phyloP scores from a whole-genome alignment of 2,329 filamentous ascomycete species.

The Cytospora schulzeri region DNA sequence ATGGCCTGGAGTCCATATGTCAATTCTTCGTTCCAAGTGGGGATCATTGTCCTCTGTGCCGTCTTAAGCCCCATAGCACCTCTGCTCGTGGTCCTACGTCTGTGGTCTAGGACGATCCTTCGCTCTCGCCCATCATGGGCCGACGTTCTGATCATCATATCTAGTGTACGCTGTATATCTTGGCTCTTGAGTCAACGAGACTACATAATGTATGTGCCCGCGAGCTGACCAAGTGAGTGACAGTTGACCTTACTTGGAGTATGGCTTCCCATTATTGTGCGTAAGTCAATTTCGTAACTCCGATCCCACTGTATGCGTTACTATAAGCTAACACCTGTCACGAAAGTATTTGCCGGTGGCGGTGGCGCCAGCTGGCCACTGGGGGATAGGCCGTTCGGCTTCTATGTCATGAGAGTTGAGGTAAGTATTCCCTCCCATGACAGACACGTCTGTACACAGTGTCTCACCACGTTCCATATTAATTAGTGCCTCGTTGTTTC shows the following conservation, averaged over 20 bases:
- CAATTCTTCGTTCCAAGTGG: slow-evolving; percentile 19
- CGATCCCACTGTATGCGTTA: not conserved
- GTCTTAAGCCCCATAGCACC: slow-evolving; percentile 13
- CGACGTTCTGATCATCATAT: slow-evolving; percentile 1
- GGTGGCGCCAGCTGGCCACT: slow-evolving; percentile 15
- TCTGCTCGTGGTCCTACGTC: slow-evolving; percentile 10
- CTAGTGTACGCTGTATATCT: slow-evolving; percentile 7
- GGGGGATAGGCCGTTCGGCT: slow-evolving; percentile 2
- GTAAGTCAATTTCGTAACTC: not conserved
- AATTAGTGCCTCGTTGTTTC: slow-evolving; percentile 20
- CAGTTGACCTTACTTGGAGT: slow-evolving; percentile 17
- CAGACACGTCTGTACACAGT: too few relatives aligned
- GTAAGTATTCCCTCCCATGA: not conserved
- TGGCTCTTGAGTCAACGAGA: too few relatives aligned
- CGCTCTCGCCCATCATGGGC: slow-evolving; percentile 12
- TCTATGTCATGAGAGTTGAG: slow-evolving; percentile 23
- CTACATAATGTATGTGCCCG: too few relatives aligned
- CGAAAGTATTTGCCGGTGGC: slow-evolving; percentile 17
- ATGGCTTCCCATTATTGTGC: slow-evolving; percentile 20
- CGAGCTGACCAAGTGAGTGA: not conserved
- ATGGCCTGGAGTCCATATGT: slow-evolving; percentile 17
- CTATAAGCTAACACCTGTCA: not conserved
- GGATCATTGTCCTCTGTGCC: slow-evolving; percentile 12
- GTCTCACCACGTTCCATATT: not conserved
- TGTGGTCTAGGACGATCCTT: slow-evolving; percentile 19